Percentiles rank a stretch among this genome's conserved stretches.
phyloP scores from a whole-genome alignment of 495 filamentous ascomycete species.

The Tuber borchii region DNA sequence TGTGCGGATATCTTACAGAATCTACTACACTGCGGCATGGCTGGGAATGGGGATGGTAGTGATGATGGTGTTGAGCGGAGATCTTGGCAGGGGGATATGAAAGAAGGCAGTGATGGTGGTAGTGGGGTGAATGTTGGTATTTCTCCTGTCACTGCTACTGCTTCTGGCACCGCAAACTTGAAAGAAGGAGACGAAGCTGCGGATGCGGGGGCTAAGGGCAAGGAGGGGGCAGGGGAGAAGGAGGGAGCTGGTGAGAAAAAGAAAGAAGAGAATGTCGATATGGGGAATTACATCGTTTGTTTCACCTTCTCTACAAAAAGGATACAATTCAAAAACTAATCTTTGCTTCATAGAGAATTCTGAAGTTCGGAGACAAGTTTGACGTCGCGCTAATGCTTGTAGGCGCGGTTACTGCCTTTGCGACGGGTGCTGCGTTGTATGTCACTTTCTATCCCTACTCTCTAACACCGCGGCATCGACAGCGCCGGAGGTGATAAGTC shows the following conservation, averaged over 20 bases:
- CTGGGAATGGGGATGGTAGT: not conserved
- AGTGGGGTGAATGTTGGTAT: not conserved
- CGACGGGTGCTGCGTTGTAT: slow-evolving; percentile 31
- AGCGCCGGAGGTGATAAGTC: not conserved
- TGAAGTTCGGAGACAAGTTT: slow-evolving; percentile 23
- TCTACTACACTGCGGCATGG: not conserved
- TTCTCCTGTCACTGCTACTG: not conserved
- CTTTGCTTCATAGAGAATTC: slow-evolving; percentile 13
- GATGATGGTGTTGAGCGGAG: not conserved
- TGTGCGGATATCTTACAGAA: not conserved
- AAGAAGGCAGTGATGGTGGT: not conserved
- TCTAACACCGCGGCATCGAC: not conserved
- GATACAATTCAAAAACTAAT: slow-evolving; percentile 7
- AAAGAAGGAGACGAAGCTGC: not conserved
- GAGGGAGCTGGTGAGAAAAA: not conserved
- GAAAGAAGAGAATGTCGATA: slow-evolving; percentile 7
- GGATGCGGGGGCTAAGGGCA: not conserved
- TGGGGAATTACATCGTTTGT: slow-evolving; percentile 28
- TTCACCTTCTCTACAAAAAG: not conserved
- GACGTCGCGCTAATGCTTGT: slow-evolving; percentile 27
- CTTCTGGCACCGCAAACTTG: not conserved
- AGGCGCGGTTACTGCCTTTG: slow-evolving; percentile 22
- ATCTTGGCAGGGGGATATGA: not conserved
- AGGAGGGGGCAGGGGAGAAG: not conserved
- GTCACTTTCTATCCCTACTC: slow-evolving; percentile 1